Evolutionary conservation across 192 early-diverging fungal genomes (phyloP).

Genomic region (Spizellomyces sp.): DNA sequence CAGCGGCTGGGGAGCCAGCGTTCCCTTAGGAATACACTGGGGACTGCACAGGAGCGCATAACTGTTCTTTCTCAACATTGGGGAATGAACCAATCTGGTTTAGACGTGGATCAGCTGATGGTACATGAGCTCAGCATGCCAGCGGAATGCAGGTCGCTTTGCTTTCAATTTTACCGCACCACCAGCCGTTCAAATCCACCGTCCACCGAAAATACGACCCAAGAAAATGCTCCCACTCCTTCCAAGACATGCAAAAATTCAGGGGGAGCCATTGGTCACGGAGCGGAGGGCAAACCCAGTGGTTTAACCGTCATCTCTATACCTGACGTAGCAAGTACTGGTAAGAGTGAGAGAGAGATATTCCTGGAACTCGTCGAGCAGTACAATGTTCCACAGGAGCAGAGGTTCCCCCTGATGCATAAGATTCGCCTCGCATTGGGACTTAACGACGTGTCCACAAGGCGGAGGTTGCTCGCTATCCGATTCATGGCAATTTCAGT

Average conservation of each 20-base stretch:
- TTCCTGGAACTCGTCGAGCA: constrained; percentile 63
- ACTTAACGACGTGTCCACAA: constrained; percentile 47
- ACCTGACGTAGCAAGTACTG: constrained; percentile 36
- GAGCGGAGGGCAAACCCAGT: constrained; percentile 16
- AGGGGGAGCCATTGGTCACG: constrained; percentile 2
- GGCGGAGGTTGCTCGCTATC: constrained; percentile 66
- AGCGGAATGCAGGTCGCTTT: constrained; percentile 43
- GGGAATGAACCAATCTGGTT: constrained; percentile 54
- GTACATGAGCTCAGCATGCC: constrained; percentile 41
- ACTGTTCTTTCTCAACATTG: constrained; percentile 65
- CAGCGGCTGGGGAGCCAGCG: constrained; percentile 89
- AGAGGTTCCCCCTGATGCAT: constrained; percentile 79
- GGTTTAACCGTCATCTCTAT: constrained; percentile 65
- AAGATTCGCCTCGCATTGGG: constrained; percentile 74
- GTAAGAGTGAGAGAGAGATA: constrained; percentile 54
- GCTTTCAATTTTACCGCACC: constrained; percentile 69
- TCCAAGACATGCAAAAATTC: constrained; percentile 4
- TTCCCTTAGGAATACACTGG: constrained; percentile 42
- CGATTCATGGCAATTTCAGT: constrained; percentile 81
- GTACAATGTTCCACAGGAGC: constrained; percentile 70
- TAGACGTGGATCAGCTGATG: constrained; percentile 51
- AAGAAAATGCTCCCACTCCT: constrained; percentile 2
- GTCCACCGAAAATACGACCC: not conserved
- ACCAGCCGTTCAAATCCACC: not conserved
- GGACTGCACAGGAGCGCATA: constrained; percentile 59